Base-by-base conservation (phyloP, 345 rosid genomes). In the Lumnitzera littorea region DNA sequence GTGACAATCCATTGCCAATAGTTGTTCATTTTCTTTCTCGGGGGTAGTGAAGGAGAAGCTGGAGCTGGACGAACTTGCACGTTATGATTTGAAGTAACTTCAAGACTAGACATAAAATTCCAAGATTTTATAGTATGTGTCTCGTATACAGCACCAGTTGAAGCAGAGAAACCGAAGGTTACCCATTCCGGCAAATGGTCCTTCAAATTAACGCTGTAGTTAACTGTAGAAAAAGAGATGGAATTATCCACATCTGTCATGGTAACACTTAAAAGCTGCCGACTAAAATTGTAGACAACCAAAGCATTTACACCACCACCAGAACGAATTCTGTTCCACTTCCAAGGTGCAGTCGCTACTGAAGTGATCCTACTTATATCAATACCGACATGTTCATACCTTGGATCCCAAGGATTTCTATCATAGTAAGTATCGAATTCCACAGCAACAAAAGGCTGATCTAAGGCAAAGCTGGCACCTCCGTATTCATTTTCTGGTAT, bases 161-260 rank as follows among this genome's bases (percentile, higher is more conserved):
- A 10, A 0, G 43, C 66, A 6, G 66, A 53, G 51, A 63, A 63
- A 12, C 66, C 66, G 17, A 63, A 43, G 5, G 3, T 46, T 1
- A 63, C 60, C 58, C 36, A 16, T 11, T 63, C 23, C 3, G 66
- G 66, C 59, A 63, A 24, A 20, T 2, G 6, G 3, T 15, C 27
- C 23, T 12, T 41, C 58, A 63, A 24, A 46, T 63, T 43, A 46
- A 47, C 51, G 24, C 5, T 23, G 2, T 20, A n/a, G 43, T 36
- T 13, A 13, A 53, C 13, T 24, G 24, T 17, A 4, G 13, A 17
- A 10, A 13, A 13, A 20, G 15, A 2, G 10, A 13, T 53, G 14
- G 25, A 1, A 20, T 46, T 23, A 3, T 15, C 11, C 17, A 20
- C 15, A 63, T 53, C 66, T 9, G 1, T n/a, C 12, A 62, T 17